Evolutionary conservation across 108 stramenopile genomes (phyloP).

Genomic region (Epithemia pelagica): DNA sequence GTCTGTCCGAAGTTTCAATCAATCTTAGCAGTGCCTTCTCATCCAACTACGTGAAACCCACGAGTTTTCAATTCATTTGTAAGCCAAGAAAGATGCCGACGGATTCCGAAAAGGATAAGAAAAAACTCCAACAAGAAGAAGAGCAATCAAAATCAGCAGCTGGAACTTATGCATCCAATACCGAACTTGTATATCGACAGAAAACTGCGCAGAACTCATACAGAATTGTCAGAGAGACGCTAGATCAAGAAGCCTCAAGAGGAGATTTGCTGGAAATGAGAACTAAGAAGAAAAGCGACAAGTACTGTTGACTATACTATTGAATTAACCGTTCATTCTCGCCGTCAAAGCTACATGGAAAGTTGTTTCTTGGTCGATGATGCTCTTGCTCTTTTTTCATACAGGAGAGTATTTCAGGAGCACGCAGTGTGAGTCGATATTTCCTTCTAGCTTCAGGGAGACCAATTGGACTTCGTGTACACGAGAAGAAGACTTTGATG

Average conservation of each 20-base stretch:
- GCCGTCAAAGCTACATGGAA: no score
- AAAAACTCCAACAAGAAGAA: slow-evolving; percentile 24
- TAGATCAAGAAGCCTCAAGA: slow-evolving; percentile 21
- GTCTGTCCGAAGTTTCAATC: slow-evolving; percentile 51
- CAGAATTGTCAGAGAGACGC: slow-evolving; percentile 48
- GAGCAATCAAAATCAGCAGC: slow-evolving; percentile 51
- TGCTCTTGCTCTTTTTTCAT: no score
- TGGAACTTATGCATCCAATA: slow-evolving; percentile 48
- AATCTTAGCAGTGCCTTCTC: slow-evolving; percentile 62
- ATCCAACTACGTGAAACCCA: slow-evolving; percentile 36
- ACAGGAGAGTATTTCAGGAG: no score
- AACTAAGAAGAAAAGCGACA: slow-evolving; percentile 74
- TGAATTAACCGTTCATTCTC: no score
- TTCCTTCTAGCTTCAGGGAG: no score
- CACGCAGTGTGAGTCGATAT: no score
- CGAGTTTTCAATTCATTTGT: slow-evolving; percentile 43
- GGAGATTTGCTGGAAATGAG: slow-evolving; percentile 57
- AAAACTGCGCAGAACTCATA: slow-evolving; percentile 73
- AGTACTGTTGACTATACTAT: slow-evolving; percentile 70
- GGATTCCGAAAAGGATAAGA: slow-evolving; percentile 27
- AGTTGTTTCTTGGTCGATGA: no score
- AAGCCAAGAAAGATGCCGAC: slow-evolving; percentile 48
- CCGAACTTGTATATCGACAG: slow-evolving; percentile 64
- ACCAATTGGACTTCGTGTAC: no score
- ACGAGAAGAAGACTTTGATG: no score